These are phyloP conservation scores for Keqinozyma sinolaborantium DNA, from an alignment of 1,139 yeast species.

Conservation along the genomic window DNA sequence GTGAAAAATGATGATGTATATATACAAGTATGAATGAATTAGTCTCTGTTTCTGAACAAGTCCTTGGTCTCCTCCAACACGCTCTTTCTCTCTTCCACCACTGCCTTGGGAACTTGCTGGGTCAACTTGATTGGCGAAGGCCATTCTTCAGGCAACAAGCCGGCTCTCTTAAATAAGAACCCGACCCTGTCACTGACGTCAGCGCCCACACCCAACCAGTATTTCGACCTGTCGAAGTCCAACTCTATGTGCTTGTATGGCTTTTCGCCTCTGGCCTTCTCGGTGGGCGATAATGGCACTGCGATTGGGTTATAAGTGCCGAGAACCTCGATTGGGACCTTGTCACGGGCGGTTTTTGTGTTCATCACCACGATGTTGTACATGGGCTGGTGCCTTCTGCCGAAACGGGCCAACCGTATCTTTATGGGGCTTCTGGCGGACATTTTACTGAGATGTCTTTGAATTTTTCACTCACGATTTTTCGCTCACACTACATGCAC, in stretches of 20 bases:
- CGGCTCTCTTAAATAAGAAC: slow-evolving; percentile 74
- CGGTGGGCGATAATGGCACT: slow-evolving; percentile 60
- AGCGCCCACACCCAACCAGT: slow-evolving; percentile 99
- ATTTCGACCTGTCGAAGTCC: slow-evolving; percentile 88
- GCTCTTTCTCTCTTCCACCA: slow-evolving; percentile 22
- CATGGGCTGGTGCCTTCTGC: slow-evolving; percentile 81
- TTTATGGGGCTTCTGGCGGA: slow-evolving; percentile 17
- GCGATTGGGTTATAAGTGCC: slow-evolving; percentile 93
- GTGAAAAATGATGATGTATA: too few relatives aligned
- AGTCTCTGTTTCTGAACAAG: slow-evolving; percentile 31
- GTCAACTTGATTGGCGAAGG: slow-evolving; percentile 43
- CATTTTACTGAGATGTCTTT: slow-evolving; percentile 12
- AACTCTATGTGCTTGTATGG: slow-evolving; percentile 78
- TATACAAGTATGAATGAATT: neutral
- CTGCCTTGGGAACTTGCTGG: slow-evolving; percentile 30
- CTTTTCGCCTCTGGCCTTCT: slow-evolving; percentile 46
- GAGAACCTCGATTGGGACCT: slow-evolving; percentile 87
- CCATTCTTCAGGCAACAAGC: slow-evolving; percentile 74
- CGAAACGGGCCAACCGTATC: slow-evolving; percentile 89
- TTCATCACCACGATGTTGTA: slow-evolving; percentile 91
- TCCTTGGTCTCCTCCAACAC: slow-evolving; percentile 33
- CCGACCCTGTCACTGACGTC: slow-evolving; percentile 85
- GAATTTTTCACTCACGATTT: slow-evolving; percentile 8
- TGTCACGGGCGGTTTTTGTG: slow-evolving; percentile 69
- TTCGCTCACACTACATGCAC: slow-evolving; percentile 1